Evolutionary conservation across 352 stramenopile genomes (phyloP).

Genomic region (Poterioochromonas sp.): DNA sequence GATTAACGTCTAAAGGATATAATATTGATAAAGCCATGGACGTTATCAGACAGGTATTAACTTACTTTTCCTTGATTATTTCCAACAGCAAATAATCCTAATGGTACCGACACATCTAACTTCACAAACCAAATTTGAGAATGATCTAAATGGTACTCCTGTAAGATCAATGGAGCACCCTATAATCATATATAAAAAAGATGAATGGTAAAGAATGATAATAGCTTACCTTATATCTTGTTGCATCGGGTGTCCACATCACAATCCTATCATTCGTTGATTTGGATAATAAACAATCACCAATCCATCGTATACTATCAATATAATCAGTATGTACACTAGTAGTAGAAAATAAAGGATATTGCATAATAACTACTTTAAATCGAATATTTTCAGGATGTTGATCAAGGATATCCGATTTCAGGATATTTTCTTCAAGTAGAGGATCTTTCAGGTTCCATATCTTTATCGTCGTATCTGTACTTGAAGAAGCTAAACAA

Average conservation of each 20-base stretch:
- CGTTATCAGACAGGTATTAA: too few species aligned
- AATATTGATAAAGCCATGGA: too few species aligned
- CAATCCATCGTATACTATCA: conserved; percentile 65
- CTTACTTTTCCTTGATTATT: conserved; percentile 33
- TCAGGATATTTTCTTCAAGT: conserved; percentile 60
- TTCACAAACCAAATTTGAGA: conserved; percentile 72
- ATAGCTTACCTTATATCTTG: conserved; percentile 45
- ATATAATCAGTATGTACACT: conserved; percentile 79
- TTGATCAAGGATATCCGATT: conserved; percentile 51
- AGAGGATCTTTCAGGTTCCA: conserved; percentile 70
- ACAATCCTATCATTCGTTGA: conserved; percentile 69
- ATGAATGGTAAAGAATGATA: conserved; percentile 46
- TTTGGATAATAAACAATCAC: conserved; percentile 56
- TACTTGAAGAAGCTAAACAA: conserved; percentile 72
- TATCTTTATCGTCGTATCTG: conserved; percentile 87
- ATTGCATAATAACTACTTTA: conserved; percentile 62
- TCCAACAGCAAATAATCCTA: conserved; percentile 30
- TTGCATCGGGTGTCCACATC: conserved; percentile 75
- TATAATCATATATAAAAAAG: not conserved
- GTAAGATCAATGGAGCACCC: conserved; percentile 40
- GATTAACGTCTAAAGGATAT: too few species aligned
- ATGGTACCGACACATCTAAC: conserved; percentile 46
- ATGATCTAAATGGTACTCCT: conserved; percentile 67
- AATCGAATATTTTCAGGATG: conserved; percentile 54
- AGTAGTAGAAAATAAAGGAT: conserved; percentile 76